A percentile compares a stretch with the other conserved stretches of the same genome.
phyloP scores from a whole-genome alignment of 2,329 filamentous ascomycete species.

The Talaromyces sp. region DNA sequence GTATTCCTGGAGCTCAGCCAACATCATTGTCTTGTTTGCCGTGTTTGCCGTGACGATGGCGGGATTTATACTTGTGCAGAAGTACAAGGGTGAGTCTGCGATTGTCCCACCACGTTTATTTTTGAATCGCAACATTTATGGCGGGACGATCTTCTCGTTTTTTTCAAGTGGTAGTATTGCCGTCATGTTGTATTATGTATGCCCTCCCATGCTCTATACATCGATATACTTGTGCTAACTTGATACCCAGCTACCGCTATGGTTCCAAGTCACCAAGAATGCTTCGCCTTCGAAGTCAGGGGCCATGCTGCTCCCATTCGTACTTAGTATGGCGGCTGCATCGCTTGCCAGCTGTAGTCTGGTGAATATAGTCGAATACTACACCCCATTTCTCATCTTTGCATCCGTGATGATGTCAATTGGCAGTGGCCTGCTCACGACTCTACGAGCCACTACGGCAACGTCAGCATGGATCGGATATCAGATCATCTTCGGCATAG shows the following conservation, averaged over 20 bases:
- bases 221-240: neutral
- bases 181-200: constrained; percentile 20
- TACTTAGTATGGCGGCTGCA: constrained; percentile 32
- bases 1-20: constrained; percentile 50
- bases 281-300: constrained; percentile 36
- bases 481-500: constrained; percentile 25
- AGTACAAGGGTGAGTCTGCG: constrained; percentile 9
- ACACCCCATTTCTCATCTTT: constrained; percentile 27
- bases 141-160: constrained; percentile 13
- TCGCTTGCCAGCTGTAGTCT: constrained; percentile 27
- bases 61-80: constrained; percentile 20
- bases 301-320: constrained; percentile 41
- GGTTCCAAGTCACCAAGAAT: constrained; percentile 39
- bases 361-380: constrained; percentile 28
- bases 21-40: constrained; percentile 52
- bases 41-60: constrained; percentile 47
- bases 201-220: neutral
- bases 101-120: constrained; percentile 18
- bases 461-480: constrained; percentile 24
- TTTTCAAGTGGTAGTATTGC: constrained; percentile 18
- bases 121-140: constrained; percentile 18
- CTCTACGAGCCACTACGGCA: constrained; percentile 25
- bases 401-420: constrained; percentile 28
- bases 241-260: constrained; percentile 21
- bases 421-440: constrained; percentile 32